Conservation (phyloP, 805 yeast genomes). For the Candida awuae region DNA sequence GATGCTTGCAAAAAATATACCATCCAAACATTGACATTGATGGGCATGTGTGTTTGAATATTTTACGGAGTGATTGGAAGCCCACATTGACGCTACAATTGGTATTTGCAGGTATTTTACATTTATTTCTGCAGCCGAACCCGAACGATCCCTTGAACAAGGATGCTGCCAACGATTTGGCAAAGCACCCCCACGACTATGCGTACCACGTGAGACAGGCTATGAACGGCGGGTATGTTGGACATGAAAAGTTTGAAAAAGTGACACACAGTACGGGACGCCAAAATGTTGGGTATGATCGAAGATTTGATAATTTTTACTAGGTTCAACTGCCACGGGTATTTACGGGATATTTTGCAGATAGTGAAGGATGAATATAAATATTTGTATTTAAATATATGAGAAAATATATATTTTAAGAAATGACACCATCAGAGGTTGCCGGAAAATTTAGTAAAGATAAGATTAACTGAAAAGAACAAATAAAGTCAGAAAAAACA, state of each 20-base stretch:
- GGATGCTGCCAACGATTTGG: conserved; percentile 65
- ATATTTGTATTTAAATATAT: too few relatives aligned
- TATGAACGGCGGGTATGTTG: conserved; percentile 68
- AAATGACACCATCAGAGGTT: too few relatives aligned
- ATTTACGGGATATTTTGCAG: too few relatives aligned
- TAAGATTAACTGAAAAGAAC: too few relatives aligned
- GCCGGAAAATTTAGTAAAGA: too few relatives aligned
- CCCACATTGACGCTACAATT: conserved; percentile 82
- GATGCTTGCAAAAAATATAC: conserved; percentile 62
- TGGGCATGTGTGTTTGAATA: conserved; percentile 88
- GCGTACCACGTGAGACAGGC: conserved; percentile 46
- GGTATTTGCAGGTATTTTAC: conserved; percentile 76
- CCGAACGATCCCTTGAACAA: conserved; percentile 89
- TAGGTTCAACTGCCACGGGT: too few relatives aligned
- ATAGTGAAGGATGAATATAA: too few relatives aligned
- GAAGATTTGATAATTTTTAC: conserved; percentile 3
- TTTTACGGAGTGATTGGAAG: conserved; percentile 91
- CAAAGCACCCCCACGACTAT: conserved; percentile 41
- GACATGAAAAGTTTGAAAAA: conserved; percentile 51
- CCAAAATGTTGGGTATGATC: not conserved
- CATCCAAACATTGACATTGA: conserved; percentile 91
- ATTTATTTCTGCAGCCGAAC: conserved; percentile 82
- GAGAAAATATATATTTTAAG: too few relatives aligned
- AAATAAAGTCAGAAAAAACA: too few relatives aligned
- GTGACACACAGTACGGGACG: conserved; percentile 30